Percentiles rank a stretch among this genome's conserved stretches.
Conservation (phyloP, 2,329 filamentous ascomycete species). For the Pseudopyricularia cyperi region DNA sequence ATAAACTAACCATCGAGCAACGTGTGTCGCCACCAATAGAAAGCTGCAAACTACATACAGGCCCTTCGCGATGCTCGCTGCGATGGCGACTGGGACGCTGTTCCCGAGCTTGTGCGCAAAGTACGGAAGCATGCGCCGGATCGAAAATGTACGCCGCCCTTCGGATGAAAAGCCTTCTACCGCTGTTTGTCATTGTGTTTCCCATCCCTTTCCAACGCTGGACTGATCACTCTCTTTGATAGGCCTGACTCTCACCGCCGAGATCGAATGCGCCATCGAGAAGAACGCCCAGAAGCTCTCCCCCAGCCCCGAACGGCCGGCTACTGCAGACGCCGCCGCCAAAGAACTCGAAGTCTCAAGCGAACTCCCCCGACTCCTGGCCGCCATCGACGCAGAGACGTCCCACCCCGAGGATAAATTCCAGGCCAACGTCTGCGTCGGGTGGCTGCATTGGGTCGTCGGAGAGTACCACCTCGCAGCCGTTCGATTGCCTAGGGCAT, state of each 20-base stretch:
- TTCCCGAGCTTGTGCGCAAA: constrained; percentile 85
- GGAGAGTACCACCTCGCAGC: constrained; percentile 54
- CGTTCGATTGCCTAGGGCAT: constrained; percentile 47
- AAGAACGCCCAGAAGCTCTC: constrained; percentile 34
- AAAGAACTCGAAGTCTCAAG: constrained; percentile 30
- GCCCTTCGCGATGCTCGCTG: constrained; percentile 79
- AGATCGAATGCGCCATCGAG: constrained; percentile 53
- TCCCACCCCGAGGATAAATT: constrained; percentile 45
- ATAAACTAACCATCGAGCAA: background rate
- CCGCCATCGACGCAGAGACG: constrained; percentile 45
- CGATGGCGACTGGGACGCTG: constrained; percentile 72
- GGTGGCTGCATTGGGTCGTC: constrained; percentile 71
- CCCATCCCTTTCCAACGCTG: constrained; percentile 5
- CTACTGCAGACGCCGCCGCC: constrained; percentile 25
- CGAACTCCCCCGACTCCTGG: constrained; percentile 35
- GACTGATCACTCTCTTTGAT: constrained; percentile 8
- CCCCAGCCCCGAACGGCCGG: constrained; percentile 23
- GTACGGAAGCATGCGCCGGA: constrained; percentile 86
- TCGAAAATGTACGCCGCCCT: constrained; percentile 53
- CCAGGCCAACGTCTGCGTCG: constrained; percentile 72
- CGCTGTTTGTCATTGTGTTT: background rate
- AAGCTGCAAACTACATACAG: constrained; percentile 70
- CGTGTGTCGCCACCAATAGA: constrained; percentile 21
- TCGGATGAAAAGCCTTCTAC: constrained; percentile 4
- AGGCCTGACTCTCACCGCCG: constrained; percentile 60